Conservation (phyloP, 495 filamentous ascomycete genomes). For the Penicillium verhagenii region DNA sequence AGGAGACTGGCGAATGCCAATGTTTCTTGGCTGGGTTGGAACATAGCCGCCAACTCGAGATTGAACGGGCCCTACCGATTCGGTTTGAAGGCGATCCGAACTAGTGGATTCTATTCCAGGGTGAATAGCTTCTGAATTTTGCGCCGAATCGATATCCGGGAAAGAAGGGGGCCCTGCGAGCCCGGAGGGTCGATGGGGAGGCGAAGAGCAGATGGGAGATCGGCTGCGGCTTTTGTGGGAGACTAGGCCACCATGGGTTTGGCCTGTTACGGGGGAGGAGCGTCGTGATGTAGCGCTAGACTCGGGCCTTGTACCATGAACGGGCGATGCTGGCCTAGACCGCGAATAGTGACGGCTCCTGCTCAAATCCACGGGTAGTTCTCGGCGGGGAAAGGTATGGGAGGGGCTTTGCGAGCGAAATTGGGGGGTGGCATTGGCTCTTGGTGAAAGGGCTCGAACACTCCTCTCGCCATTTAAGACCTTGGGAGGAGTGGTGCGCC, state of each 20-base stretch:
- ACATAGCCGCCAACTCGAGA: conserved; percentile 16
- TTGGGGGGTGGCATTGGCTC: neutral
- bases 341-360: conserved; percentile 7
- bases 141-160: conserved; percentile 12
- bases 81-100: conserved; percentile 1
- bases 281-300: conserved; percentile 28
- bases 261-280: conserved; percentile 28
- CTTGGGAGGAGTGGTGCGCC: conserved; percentile 21
- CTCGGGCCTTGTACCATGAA: conserved; percentile 14
- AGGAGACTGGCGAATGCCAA: conserved; percentile 34
- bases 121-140: neutral
- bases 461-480: conserved; percentile 19
- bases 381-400: conserved; percentile 12
- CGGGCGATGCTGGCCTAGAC: conserved; percentile 24
- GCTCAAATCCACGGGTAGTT: conserved; percentile 4
- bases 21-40: conserved; percentile 39
- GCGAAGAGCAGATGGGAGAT: conserved; percentile 18
- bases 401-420: conserved; percentile 14
- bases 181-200: conserved; percentile 9
- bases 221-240: conserved; percentile 15
- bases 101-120: neutral
- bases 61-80: neutral
- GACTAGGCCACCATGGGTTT: conserved; percentile 18
- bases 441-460: conserved; percentile 28
- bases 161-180: conserved; percentile 9